Evolutionary conservation across 192 early-diverging fungal genomes (phyloP).

Genomic region (Coemansia sp.): DNA sequence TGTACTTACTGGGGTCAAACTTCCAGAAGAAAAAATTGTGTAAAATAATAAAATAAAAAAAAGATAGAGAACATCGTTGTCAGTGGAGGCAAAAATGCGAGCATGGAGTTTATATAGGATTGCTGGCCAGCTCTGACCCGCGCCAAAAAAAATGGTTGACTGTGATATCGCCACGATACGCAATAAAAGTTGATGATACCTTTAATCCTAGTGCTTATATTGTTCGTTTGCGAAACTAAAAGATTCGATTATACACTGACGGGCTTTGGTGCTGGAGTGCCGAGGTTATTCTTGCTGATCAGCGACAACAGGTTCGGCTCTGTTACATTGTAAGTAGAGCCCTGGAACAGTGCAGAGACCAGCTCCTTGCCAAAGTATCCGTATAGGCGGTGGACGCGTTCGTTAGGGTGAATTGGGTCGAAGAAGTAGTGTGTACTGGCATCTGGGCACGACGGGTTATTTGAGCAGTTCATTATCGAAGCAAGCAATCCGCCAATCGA

Average conservation of each 20-base stretch:
- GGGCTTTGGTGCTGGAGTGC: slow-evolving; percentile 38
- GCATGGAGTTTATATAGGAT: too few relatives aligned
- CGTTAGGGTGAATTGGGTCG: slow-evolving; percentile 50
- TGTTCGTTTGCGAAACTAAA: too few relatives aligned
- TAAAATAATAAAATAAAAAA: too few relatives aligned
- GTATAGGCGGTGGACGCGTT: slow-evolving; percentile 46
- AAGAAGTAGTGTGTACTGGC: slow-evolving; percentile 49
- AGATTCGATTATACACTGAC: background rate
- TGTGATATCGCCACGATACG: too few relatives aligned
- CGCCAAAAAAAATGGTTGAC: too few relatives aligned
- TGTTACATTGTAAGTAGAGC: slow-evolving; percentile 22
- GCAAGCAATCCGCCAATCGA: slow-evolving; percentile 38
- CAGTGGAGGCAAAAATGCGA: too few relatives aligned
- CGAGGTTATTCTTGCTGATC: slow-evolving; percentile 32
- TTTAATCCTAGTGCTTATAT: too few relatives aligned
- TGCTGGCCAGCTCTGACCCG: too few relatives aligned
- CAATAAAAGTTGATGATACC: too few relatives aligned
- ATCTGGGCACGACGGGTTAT: slow-evolving; percentile 36
- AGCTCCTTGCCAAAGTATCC: slow-evolving; percentile 42
- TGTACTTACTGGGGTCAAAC: too few relatives aligned
- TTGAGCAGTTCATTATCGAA: slow-evolving; percentile 30
- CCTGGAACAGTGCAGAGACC: slow-evolving; percentile 20
- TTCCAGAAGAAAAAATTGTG: too few relatives aligned
- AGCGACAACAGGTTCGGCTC: slow-evolving; percentile 29
- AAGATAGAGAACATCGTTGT: too few relatives aligned